Conservation (phyloP, 768 basidiomycete genomes). For the Lentinula aciculospora region DNA sequence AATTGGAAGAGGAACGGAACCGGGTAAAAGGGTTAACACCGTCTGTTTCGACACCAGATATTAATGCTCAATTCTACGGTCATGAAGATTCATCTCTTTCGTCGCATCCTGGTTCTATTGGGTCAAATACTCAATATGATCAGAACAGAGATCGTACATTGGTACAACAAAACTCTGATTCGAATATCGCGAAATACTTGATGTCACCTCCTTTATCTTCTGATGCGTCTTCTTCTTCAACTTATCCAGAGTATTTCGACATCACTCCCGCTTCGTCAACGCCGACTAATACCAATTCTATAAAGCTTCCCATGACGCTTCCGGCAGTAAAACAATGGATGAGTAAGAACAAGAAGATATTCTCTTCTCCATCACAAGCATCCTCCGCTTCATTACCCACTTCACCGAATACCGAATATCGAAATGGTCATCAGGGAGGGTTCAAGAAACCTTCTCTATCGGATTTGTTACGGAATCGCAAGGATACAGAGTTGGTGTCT, state of each 20-base stretch:
- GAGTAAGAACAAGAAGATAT: constrained; percentile 49
- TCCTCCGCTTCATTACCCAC: constrained; percentile 32
- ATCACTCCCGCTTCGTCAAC: constrained; percentile 31
- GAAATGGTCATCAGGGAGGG: constrained; percentile 22
- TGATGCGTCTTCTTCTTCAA: constrained; percentile 38
- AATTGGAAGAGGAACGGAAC: constrained; percentile 55
- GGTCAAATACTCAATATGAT: neutral
- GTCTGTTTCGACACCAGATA: constrained; percentile 44
- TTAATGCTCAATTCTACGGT: constrained; percentile 35
- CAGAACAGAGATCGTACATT: constrained; percentile 51
- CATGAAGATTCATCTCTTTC: constrained; percentile 35
- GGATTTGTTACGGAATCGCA: constrained; percentile 53
- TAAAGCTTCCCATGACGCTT: constrained; percentile 63
- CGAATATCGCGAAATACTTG: constrained; percentile 54
- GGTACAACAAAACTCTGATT: constrained; percentile 67
- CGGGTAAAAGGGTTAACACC: constrained; percentile 5
- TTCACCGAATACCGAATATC: constrained; percentile 17
- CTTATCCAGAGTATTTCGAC: constrained; percentile 45
- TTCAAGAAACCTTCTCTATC: constrained; percentile 64
- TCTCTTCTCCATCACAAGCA: constrained; percentile 32
- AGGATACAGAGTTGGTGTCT: constrained; percentile 47
- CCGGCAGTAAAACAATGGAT: constrained; percentile 82
- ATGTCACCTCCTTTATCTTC: constrained; percentile 32
- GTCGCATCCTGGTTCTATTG: neutral
- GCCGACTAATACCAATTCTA: constrained; percentile 25